phyloP scores from a whole-genome alignment of 2,329 filamentous ascomycete genomes.

The Chaetomium sp. region DNA sequence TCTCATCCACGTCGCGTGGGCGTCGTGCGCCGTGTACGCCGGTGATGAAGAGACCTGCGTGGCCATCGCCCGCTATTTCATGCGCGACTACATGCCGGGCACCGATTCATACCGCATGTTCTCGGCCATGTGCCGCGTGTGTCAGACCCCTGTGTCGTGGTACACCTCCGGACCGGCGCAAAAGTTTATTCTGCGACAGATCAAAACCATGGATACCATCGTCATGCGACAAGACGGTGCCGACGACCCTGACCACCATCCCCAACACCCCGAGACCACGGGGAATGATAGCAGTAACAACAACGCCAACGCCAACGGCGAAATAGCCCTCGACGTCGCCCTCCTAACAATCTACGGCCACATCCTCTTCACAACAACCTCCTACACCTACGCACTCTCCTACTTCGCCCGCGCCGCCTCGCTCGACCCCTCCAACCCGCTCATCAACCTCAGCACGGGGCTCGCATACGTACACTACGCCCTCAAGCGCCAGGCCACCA shows the following conservation, averaged over 20 bases:
- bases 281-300: constrained; percentile 12
- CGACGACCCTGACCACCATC: constrained; percentile 19
- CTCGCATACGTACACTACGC: constrained; percentile 83
- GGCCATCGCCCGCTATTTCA: constrained; percentile 72
- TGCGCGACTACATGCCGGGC: constrained; percentile 72
- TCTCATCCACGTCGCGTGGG: constrained; percentile 70
- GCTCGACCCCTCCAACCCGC: constrained; percentile 67
- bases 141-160: constrained; percentile 64
- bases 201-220: constrained; percentile 77
- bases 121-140: constrained; percentile 67
- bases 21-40: constrained; percentile 76
- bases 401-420: constrained; percentile 78
- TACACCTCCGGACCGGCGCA: constrained; percentile 78
- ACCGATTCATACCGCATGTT: constrained; percentile 82
- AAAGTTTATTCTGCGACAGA: constrained; percentile 85
- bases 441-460: constrained; percentile 74
- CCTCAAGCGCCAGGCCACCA: constrained; percentile 82
- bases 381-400: constrained; percentile 75
- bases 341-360: constrained; percentile 86
- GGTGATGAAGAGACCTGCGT: constrained; percentile 72
- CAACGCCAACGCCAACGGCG: constrained; percentile 20
- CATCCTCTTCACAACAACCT: constrained; percentile 76
- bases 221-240: constrained; percentile 43
- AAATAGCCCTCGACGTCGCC: constrained; percentile 59
- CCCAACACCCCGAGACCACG: constrained; percentile 17